Evolutionary conservation across 1,284 basidiomycete genomes (phyloP).

Genomic region (Pascua sp.): DNA sequence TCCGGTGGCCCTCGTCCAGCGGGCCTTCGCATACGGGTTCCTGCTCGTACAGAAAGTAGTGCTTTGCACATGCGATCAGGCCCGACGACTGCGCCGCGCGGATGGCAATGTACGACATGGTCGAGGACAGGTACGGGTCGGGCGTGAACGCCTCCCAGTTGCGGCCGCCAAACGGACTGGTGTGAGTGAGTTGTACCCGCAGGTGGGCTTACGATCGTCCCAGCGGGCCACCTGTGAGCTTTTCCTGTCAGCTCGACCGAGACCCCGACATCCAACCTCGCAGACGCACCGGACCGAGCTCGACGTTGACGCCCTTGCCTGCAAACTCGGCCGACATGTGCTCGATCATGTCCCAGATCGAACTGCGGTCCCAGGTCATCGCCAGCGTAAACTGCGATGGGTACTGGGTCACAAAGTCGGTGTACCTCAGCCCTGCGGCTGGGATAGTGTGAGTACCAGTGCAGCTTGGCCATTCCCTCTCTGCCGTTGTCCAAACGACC

Average conservation of each 20-base stretch:
- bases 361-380: constrained; percentile 52
- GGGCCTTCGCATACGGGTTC: constrained; percentile 40
- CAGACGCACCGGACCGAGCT: constrained; percentile 37
- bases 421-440: constrained; percentile 52
- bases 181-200: background rate
- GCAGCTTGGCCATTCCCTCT: background rate
- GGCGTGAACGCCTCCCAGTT: constrained; percentile 51
- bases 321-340: constrained; percentile 53
- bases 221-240: constrained; percentile 50
- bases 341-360: constrained; percentile 48
- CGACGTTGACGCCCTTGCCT: constrained; percentile 46
- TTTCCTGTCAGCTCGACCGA: background rate
- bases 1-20: constrained; percentile 26
- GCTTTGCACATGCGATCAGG: constrained; percentile 49
- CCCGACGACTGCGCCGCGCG: constrained; percentile 45
- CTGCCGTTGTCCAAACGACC: background rate
- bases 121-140: constrained; percentile 49
- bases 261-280: background rate
- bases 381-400: constrained; percentile 52
- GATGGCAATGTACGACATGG: constrained; percentile 45
- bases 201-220: constrained; percentile 39
- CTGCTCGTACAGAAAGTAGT: constrained; percentile 49
- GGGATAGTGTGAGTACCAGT: constrained; percentile 25
- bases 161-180: constrained; percentile 44
- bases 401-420: constrained; percentile 49